phyloP scores from a whole-genome alignment of 768 basidiomycete species.

The Xerocomellus dryophilus region DNA sequence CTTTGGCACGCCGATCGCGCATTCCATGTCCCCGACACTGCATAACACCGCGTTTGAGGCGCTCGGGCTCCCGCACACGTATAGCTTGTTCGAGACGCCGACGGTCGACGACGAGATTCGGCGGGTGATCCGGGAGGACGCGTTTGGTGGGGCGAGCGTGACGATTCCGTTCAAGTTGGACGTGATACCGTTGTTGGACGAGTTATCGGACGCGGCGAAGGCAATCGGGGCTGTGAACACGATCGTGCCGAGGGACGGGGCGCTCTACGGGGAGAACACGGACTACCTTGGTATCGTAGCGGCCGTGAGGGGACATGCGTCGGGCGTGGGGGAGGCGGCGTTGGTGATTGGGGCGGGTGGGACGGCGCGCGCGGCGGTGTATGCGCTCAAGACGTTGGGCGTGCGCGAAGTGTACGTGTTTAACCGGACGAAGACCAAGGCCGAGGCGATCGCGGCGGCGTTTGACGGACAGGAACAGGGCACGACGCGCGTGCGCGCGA shows the following conservation, averaged over 20 bases:
- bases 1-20: slow-evolving; percentile 83
- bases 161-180: slow-evolving; percentile 96
- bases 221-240: slow-evolving; percentile 96
- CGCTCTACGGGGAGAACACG: slow-evolving; percentile 90
- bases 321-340: slow-evolving; percentile 41
- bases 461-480: slow-evolving; percentile 43
- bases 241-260: slow-evolving; percentile 48
- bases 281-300: slow-evolving; percentile 89
- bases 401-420: slow-evolving; percentile 74
- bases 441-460: slow-evolving; percentile 58
- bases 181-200: slow-evolving; percentile 79
- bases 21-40: slow-evolving; percentile 89
- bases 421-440: slow-evolving; percentile 80
- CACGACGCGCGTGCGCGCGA: slow-evolving; percentile 49
- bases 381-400: slow-evolving; percentile 72
- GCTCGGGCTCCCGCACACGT: slow-evolving; percentile 82
- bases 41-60: slow-evolving; percentile 85
- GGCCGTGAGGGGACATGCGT: slow-evolving; percentile 45
- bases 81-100: slow-evolving; percentile 73
- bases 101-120: slow-evolving; percentile 64
- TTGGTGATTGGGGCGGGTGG: slow-evolving; percentile 95
- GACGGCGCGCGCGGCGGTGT: slow-evolving; percentile 91
- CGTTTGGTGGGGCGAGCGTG: slow-evolving; percentile 94
- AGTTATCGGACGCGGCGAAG: slow-evolving; percentile 74
- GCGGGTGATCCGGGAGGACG: slow-evolving; percentile 54